Evolutionary conservation across 768 basidiomycete genomes (phyloP).

Genomic region (Neoboletus brunneissimus): DNA sequence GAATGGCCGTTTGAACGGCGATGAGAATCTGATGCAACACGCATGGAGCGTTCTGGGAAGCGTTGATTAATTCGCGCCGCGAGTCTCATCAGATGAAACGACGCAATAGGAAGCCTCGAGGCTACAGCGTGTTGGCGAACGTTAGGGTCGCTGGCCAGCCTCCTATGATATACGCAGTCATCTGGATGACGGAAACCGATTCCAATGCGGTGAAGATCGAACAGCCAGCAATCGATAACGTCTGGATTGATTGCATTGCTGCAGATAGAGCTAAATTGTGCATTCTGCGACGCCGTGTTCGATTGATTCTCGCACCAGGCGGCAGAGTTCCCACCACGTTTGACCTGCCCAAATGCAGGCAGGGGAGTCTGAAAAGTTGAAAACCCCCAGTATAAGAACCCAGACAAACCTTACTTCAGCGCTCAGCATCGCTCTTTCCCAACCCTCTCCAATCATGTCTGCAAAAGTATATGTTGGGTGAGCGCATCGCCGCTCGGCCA

Average conservation of each 20-base stretch:
- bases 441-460: constrained; percentile 24
- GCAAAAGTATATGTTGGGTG: constrained; percentile 35
- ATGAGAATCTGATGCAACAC: constrained; percentile 10
- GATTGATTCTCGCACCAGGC: background rate
- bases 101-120: constrained; percentile 8
- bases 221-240: background rate
- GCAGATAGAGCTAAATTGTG: constrained; percentile 6
- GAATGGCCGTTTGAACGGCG: background rate
- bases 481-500: constrained; percentile 2
- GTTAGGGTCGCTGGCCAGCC: background rate
- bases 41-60: background rate
- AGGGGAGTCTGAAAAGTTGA: constrained; percentile 35
- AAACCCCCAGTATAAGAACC: constrained; percentile 29
- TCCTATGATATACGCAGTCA: background rate
- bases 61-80: background rate
- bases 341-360: constrained; percentile 25
- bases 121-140: background rate
- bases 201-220: background rate
- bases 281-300: background rate
- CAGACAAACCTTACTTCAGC: constrained; percentile 16
- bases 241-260: background rate
- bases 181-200: background rate
- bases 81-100: constrained; percentile 3
- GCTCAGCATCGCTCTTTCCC: constrained; percentile 12
- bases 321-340: constrained; percentile 13